Base-by-base conservation (phyloP, 257 asterid genomes). In the Prunella vulgaris region DNA sequence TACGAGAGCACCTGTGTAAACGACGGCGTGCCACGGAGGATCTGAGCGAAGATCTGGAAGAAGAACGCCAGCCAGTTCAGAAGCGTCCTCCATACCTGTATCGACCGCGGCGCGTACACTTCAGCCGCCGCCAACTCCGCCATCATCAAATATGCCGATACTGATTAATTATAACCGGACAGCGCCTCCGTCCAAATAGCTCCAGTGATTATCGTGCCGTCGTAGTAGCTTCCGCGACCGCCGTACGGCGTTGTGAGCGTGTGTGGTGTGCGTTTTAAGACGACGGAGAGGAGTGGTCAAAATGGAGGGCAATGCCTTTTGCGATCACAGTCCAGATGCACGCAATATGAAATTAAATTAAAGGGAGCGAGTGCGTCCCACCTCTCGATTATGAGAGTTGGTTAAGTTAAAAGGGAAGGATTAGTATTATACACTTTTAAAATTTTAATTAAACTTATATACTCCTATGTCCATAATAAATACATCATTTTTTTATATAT, bases 21-120 rank as follows among this genome's bases (percentile, higher is more conserved):
- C 71, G 97, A 87, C 74, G 96, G 98, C 62, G 96, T 80, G 28
- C 96, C 90, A 49, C 93, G 82, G 60, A 91, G 79, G 93, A 94
- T 89, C 98, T 91, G 96, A 69, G 87, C 76, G 75, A 91, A 94
- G 92, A 94, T 87, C 93, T 84, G 95, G 74, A 87, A 89, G 83
- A 91, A 84, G 86, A 94, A 89, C 17, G 82, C 80, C 35, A 94
- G 56, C 96, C 97, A 94, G 90, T 86, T 89, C 61, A 94, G 63
- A 52, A 94, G 84, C 53, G 95, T 72, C 72, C 91, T 82, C 99
- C 99, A 94, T 49, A 84, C 86, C 81, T 87, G 93, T 33, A 88
- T 59, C 62, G 90, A 85, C 78, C 88, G 85, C 73, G 97, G 97
- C 66, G 96, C 86, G 88, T 86, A 86, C 35, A 88, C 90, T 40